Evolutionary conservation across 2,329 filamentous ascomycete genomes (phyloP).

Genomic region (Beauveria australis): DNA sequence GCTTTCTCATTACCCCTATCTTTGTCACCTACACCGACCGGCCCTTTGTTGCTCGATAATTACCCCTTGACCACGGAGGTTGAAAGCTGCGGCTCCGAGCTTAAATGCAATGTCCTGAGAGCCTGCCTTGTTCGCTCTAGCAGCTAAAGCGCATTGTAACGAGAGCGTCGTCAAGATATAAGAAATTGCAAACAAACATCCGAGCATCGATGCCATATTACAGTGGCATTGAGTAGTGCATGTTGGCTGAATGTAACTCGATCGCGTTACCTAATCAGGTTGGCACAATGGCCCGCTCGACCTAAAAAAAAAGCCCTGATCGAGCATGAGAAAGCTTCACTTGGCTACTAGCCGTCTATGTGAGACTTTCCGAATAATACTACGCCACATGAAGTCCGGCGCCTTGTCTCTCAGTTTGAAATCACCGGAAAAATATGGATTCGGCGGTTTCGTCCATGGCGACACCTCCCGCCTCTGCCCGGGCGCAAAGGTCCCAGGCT

Average conservation of each 20-base stretch:
- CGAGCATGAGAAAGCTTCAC: background rate
- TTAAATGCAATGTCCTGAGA: background rate
- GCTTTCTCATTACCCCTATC: no score
- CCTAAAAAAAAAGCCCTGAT: background rate
- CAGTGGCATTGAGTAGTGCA: no score
- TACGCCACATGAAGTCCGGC: background rate
- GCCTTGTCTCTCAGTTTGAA: background rate
- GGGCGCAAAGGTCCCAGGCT: conserved; percentile 18
- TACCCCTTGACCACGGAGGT: background rate
- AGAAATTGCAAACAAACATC: no score
- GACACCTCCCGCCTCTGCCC: conserved; percentile 11
- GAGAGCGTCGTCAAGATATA: no score
- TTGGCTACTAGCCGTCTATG: background rate
- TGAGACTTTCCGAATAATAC: background rate
- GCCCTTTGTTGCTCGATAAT: no score
- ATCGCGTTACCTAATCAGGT: conserved; percentile 8
- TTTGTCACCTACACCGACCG: no score
- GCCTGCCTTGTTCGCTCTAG: no score
- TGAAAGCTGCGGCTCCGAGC: background rate
- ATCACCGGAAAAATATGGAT: background rate
- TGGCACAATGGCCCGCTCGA: background rate
- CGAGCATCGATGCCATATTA: no score
- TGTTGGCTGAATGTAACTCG: background rate
- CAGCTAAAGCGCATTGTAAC: background rate
- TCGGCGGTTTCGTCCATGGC: background rate